Conservation (phyloP, 495 filamentous ascomycete genomes). For the Massariosphaeria phaeospora region DNA sequence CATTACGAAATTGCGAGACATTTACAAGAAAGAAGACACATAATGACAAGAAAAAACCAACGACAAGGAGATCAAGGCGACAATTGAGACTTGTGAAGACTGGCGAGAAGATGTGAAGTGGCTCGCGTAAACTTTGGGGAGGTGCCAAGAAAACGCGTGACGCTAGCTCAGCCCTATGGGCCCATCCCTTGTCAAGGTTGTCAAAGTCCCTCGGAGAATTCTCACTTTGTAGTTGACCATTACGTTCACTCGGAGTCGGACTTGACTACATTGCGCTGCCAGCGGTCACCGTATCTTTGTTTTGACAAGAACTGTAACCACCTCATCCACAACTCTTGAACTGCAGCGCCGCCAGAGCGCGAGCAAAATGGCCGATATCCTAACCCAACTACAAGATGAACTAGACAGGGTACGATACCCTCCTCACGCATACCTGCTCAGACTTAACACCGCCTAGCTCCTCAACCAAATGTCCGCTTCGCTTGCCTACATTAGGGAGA, state of each 20-base stretch:
- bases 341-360: background rate
- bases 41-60: slow-evolving; percentile 20
- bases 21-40: background rate
- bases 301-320: background rate
- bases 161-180: slow-evolving; percentile 18
- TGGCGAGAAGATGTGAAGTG: background rate
- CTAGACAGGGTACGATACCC: slow-evolving; percentile 67
- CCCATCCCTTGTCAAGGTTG: background rate
- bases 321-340: background rate
- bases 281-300: background rate
- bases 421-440: background rate
- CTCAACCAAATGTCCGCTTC: slow-evolving; percentile 82
- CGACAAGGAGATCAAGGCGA: background rate
- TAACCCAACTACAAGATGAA: slow-evolving; percentile 92
- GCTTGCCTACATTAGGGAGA: slow-evolving; percentile 74
- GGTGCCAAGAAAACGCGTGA: background rate
- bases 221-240: background rate
- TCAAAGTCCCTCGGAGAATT: background rate
- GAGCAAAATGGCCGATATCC: slow-evolving; percentile 70
- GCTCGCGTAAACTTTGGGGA: slow-evolving; percentile 5
- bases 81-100: background rate
- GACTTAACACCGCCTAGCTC: background rate
- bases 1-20: slow-evolving; percentile 7
- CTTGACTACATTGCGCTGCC: background rate
- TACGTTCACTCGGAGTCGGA: background rate